phyloP scores from a whole-genome alignment of 208 protist genomes.

The Angomonas deanei region DNA sequence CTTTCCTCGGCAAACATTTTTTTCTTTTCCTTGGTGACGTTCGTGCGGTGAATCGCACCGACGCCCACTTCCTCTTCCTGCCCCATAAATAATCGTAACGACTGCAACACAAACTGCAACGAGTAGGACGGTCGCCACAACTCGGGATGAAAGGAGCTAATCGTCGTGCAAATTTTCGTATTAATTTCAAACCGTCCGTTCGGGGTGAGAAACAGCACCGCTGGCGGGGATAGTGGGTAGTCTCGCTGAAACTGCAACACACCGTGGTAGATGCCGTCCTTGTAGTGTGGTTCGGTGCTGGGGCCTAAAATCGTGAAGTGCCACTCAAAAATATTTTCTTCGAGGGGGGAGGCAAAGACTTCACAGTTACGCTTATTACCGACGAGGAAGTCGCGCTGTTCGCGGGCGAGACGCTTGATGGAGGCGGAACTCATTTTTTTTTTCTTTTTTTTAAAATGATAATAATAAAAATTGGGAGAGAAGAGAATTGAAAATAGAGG shows the following conservation, averaged over 20 bases:
- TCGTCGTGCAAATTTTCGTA: constrained; percentile 82
- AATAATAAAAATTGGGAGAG: background rate
- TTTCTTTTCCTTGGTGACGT: constrained; percentile 33
- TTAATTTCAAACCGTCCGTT: constrained; percentile 80
- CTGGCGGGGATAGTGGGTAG: constrained; percentile 85
- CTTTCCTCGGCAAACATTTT: constrained; percentile 33
- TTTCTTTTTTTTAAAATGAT: constrained; percentile 15
- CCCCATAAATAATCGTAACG: constrained; percentile 80
- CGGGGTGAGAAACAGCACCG: constrained; percentile 85
- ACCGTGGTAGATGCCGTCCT: constrained; percentile 86
- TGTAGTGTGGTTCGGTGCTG: constrained; percentile 25
- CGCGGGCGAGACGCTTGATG: constrained; percentile 66
- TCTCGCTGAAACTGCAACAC: constrained; percentile 64
- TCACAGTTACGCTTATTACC: constrained; percentile 47
- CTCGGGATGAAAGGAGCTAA: constrained; percentile 89
- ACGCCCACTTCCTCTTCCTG: constrained; percentile 75
- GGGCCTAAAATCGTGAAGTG: constrained; percentile 97
- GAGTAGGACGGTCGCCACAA: constrained; percentile 81
- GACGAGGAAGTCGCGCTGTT: constrained; percentile 45
- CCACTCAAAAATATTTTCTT: constrained; percentile 98
- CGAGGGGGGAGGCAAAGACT: constrained; percentile 45
- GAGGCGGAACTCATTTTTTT: constrained; percentile 23
- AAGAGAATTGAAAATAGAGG: background rate
- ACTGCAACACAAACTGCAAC: constrained; percentile 51
- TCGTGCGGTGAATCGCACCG: constrained; percentile 44